These are phyloP conservation scores for Hyphopichia buzzinii DNA, from an alignment of 1,139 yeast species.

Conservation along the genomic window DNA sequence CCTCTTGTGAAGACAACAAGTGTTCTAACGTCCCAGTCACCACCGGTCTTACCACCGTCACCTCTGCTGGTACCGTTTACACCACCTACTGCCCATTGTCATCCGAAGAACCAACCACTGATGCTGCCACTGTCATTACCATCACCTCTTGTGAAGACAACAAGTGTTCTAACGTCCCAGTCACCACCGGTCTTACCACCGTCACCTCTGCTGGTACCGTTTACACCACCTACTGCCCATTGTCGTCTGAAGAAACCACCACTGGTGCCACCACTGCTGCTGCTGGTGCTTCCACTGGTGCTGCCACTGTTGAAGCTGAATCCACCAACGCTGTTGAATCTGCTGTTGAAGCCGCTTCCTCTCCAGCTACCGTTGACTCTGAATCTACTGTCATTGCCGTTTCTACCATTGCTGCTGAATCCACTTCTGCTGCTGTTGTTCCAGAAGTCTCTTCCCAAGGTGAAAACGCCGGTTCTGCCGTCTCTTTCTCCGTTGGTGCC, in stretches of 20 bases:
- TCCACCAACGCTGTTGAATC: no score
- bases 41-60: not conserved
- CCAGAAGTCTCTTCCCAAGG: constrained; percentile 1
- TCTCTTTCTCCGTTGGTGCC: constrained; percentile 4
- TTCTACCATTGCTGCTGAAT: not conserved
- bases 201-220: constrained; percentile 4
- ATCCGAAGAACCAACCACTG: constrained; percentile 6
- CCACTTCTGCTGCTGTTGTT: not conserved
- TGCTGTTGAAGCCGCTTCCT: constrained; percentile 1
- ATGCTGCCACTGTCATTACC: constrained; percentile 20
- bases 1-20: constrained; percentile 17
- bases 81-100: constrained; percentile 26
- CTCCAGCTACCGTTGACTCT: constrained; percentile 11
- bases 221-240: constrained; percentile 6
- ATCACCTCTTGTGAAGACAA: constrained; percentile 46
- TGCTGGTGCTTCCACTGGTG: constrained; percentile 5
- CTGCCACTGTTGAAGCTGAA: constrained; percentile 7
- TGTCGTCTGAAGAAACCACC: not conserved
- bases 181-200: constrained; percentile 3
- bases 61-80: constrained; percentile 3
- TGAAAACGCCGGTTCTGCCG: not conserved
- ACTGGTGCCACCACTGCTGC: constrained; percentile 7
- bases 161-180: constrained; percentile 32
- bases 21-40: constrained; percentile 27
- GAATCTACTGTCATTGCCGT: not conserved